phyloP scores from a whole-genome alignment of 1,139 yeast genomes.

The Nakaseomyces sp. region DNA sequence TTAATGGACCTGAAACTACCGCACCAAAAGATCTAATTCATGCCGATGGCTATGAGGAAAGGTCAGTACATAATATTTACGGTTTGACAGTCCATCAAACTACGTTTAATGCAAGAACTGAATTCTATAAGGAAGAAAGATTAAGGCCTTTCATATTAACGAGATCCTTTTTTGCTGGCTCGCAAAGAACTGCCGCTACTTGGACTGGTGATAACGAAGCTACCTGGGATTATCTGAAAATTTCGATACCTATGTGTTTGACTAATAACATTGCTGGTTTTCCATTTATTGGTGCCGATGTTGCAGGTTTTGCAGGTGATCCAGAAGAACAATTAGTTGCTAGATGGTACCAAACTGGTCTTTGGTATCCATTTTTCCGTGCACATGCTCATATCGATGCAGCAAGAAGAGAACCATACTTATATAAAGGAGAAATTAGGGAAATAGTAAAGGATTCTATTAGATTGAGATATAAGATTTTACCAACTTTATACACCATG shows the following conservation, averaged over 20 bases:
- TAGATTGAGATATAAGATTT: conserved; percentile 58
- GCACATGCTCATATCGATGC: conserved; percentile 96
- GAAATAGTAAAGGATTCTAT: conserved; percentile 61
- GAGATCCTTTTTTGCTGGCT: conserved; percentile 80
- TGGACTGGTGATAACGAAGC: conserved; percentile 99
- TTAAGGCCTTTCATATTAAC: conserved; percentile 86
- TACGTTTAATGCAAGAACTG: conserved; percentile 56
- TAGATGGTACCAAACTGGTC: conserved; percentile 94
- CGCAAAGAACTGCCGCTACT: conserved; percentile 84
- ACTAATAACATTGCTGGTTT: conserved; percentile 76
- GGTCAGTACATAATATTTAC: conserved; percentile 79
- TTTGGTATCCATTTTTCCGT: conserved; percentile 93
- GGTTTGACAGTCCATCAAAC: conserved; percentile 76
- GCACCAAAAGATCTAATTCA: conserved; percentile 77
- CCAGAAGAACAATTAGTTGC: conserved; percentile 72
- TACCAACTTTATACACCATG: conserved; percentile 77
- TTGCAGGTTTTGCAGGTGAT: conserved; percentile 92
- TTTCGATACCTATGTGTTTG: conserved; percentile 80
- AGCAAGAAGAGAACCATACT: conserved; percentile 86
- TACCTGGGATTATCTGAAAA: conserved; percentile 75
- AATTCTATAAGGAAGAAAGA: conserved; percentile 40
- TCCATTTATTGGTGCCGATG: conserved; percentile 95
- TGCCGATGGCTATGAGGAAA: conserved; percentile 75
- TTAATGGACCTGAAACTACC: conserved; percentile 89
- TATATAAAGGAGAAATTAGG: conserved; percentile 69